These are phyloP conservation scores for Clonostachys rhizophaga DNA, from an alignment of 2,329 filamentous ascomycete species.

Conservation along the genomic window DNA sequence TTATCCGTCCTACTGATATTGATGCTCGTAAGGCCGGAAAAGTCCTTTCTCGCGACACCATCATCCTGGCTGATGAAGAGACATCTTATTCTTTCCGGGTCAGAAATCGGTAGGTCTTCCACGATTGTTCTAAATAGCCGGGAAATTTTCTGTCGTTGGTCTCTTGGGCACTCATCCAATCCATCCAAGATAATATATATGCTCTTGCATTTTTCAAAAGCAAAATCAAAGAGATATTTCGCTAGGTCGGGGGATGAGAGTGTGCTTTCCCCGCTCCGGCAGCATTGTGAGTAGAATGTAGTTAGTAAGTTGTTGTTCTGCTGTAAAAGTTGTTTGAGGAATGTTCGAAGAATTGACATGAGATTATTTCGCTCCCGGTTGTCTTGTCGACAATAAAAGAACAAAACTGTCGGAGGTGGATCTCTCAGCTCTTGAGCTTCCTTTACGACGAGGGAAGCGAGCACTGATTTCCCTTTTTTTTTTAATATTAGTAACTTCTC, in stretches of 20 bases:
- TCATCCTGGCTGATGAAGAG: neutral
- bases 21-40: neutral
- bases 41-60: neutral
- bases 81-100: neutral
- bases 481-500: too few relatives aligned
- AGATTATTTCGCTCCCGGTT: neutral
- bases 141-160: neutral
- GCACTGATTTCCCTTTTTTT: neutral
- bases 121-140: neutral
- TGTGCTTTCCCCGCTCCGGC: neutral
- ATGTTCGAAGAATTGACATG: neutral
- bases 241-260: neutral
- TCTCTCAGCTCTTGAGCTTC: neutral
- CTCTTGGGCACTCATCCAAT: neutral
- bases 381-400: neutral
- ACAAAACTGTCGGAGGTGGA: neutral
- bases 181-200: neutral
- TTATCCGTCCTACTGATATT: neutral
- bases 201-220: neutral
- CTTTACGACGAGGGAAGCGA: neutral
- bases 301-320: neutral
- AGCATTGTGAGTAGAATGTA: neutral
- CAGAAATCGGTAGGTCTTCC: neutral
- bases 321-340: neutral
- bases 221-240: neutral